Conservation (phyloP, 768 basidiomycete genomes). For the Dentipellis sp. region DNA sequence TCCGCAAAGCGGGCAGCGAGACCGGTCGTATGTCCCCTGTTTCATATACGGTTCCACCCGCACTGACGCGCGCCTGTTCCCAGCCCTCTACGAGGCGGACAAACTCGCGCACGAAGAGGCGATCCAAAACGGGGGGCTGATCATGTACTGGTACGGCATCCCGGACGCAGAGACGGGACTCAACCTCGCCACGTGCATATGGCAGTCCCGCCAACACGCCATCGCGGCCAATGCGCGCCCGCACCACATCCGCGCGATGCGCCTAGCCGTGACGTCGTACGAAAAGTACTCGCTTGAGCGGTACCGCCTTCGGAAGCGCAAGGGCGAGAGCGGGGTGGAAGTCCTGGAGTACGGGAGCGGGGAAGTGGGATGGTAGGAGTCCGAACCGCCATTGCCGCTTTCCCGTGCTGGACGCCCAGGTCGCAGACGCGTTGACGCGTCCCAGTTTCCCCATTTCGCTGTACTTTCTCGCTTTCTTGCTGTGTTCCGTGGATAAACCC, state of each 20-base stretch:
- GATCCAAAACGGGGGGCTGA: slow-evolving; percentile 76
- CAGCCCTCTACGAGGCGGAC: slow-evolving; percentile 84
- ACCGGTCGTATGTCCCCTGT: slow-evolving; percentile 37
- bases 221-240: slow-evolving; percentile 71
- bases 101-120: slow-evolving; percentile 88
- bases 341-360: slow-evolving; percentile 53
- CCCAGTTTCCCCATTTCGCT: not conserved
- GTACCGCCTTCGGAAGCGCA: slow-evolving; percentile 57
- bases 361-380: slow-evolving; percentile 58
- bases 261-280: slow-evolving; percentile 66
- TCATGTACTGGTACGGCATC: slow-evolving; percentile 92
- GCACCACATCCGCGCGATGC: slow-evolving; percentile 77
- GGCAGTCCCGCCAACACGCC: slow-evolving; percentile 85
- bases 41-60: not conserved
- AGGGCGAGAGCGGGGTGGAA: slow-evolving; percentile 46
- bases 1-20: slow-evolving; percentile 63
- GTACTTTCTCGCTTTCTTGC: not conserved
- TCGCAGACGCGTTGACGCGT: not conserved
- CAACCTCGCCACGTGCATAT: slow-evolving; percentile 94
- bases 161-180: slow-evolving; percentile 66
- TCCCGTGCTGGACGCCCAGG: not conserved
- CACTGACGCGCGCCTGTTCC: slow-evolving; percentile 4
- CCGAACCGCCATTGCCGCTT: not conserved
- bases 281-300: slow-evolving; percentile 75
- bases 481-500: not conserved